Evolutionary conservation across 192 early-diverging fungal genomes (phyloP), one percentile per base, ranked within the genome.

Genomic region (Coemansia sp.): DNA sequence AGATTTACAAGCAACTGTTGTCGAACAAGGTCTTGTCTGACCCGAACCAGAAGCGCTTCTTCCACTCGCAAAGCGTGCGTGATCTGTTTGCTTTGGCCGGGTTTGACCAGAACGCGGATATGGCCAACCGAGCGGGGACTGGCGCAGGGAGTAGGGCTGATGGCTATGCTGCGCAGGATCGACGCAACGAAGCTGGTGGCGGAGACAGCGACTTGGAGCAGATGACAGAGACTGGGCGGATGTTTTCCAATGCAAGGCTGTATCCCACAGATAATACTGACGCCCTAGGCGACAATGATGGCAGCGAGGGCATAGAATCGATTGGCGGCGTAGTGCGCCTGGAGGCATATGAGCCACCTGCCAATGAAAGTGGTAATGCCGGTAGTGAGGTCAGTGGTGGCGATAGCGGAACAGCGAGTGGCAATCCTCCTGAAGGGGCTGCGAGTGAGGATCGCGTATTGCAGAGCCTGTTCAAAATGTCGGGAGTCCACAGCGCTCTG

Each of bases 1-100:
- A 99, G 76, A 97, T 99, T 45, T 97, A 94, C 78, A 99, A 99
- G 69, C 94, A 95, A 83, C 95, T 96, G 69, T 64, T 99, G 76
- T 92, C 94, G n/a, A 94, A 95, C 86, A 97, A 97, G 75, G 93
- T 99, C 32, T 78, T 98, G 60, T 90, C 91, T 36, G 95, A 98
- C 61, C 94, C 96, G 8, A 88, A 88, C 63, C 94, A 95, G 72
- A 83, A 88, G 72, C 87, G 94, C 29, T 97, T 97, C 73, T 97
- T 97, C 72, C 92, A 97, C 70, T 80, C 89, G 41, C 89, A 93
- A 60, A 90, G 91, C 62, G 63, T 98, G 74, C 84, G 89, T 17
- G 94, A 97, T 74, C 66, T 99, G 62, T 99, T 99, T 67, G 89
- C 89, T 5, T 85, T 96, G 14, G 87, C 77, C 15, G 80, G 76